Evolutionary conservation across 2,329 filamentous ascomycete genomes (phyloP).

Genomic region (Botryotinia narcissicola): DNA sequence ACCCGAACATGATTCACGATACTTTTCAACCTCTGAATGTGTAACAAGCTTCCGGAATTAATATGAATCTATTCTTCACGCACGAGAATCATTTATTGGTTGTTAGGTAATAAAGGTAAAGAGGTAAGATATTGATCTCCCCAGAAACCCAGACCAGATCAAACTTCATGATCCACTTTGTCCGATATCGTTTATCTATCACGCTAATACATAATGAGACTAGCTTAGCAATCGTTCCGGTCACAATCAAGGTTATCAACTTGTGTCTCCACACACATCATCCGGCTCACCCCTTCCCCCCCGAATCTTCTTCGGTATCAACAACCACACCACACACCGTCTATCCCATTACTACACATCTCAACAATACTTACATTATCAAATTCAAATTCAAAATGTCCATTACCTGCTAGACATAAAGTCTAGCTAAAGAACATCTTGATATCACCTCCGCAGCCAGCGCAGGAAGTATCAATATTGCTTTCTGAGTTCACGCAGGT

Average conservation of each 20-base stretch:
- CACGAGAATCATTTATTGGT: constrained; percentile 11
- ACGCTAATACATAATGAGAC: not conserved
- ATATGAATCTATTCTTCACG: not conserved
- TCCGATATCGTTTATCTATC: not conserved
- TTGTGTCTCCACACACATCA: constrained; percentile 7
- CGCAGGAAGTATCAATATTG: constrained; percentile 44
- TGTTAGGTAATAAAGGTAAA: not conserved
- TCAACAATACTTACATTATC: constrained; percentile 22
- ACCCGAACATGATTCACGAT: not conserved
- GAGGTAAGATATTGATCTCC: not conserved
- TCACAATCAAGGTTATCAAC: constrained; percentile 17
- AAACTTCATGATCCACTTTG: not conserved
- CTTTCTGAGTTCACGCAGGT: constrained; percentile 44
- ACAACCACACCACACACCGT: not conserved
- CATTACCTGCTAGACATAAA: constrained; percentile 44
- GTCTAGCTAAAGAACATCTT: constrained; percentile 45
- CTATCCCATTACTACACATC: constrained; percentile 7
- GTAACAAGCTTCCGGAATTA: not conserved
- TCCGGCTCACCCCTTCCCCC: not conserved
- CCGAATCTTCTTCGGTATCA: not conserved
- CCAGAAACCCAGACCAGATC: not conserved
- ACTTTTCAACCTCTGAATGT: not conserved
- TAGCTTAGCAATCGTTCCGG: not conserved
- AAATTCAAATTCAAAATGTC: constrained; percentile 29
- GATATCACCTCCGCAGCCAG: constrained; percentile 46